Percentiles rank a stretch among this genome's conserved stretches.
Conservation (phyloP, 2,329 filamentous ascomycete genomes). For the Ascochyta lentis region DNA sequence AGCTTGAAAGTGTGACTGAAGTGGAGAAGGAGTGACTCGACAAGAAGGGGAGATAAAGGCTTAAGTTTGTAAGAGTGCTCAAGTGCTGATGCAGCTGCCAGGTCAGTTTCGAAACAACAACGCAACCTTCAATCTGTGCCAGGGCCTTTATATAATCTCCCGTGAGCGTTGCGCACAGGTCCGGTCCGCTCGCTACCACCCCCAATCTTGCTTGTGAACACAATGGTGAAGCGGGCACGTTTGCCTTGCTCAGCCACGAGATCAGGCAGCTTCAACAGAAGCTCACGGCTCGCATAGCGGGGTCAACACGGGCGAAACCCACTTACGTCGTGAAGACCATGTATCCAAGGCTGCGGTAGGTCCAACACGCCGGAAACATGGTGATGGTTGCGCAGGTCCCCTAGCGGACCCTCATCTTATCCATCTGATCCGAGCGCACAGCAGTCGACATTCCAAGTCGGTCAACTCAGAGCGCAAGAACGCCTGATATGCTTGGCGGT, state of each 20-base stretch:
- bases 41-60: constrained; percentile 3
- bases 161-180: constrained; percentile 19
- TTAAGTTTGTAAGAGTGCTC: constrained; percentile 3
- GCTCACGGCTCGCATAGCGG: constrained; percentile 18
- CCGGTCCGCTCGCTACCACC: constrained; percentile 18
- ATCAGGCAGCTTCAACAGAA: constrained; percentile 11
- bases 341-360: constrained; percentile 1
- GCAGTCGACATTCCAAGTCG: background rate
- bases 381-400: constrained; percentile 1
- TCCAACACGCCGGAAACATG: constrained; percentile 8
- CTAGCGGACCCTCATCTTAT: constrained; percentile 8
- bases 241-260: constrained; percentile 16
- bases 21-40: constrained; percentile 4
- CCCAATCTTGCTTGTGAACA: constrained; percentile 16
- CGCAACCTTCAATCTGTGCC: constrained; percentile 16
- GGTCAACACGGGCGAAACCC: constrained; percentile 12
- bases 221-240: constrained; percentile 15
- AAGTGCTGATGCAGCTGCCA: constrained; percentile 16
- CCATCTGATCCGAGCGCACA: constrained; percentile 3
- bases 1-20: background rate
- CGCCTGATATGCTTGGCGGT: constrained; percentile 14
- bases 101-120: constrained; percentile 27
- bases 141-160: constrained; percentile 27
- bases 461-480: background rate
- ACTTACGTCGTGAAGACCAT: background rate